A percentile compares a stretch with the other conserved stretches of the same genome.
Evolutionary conservation across 768 basidiomycete species (phyloP).

Genomic region (Pisolithus orientalis): DNA sequence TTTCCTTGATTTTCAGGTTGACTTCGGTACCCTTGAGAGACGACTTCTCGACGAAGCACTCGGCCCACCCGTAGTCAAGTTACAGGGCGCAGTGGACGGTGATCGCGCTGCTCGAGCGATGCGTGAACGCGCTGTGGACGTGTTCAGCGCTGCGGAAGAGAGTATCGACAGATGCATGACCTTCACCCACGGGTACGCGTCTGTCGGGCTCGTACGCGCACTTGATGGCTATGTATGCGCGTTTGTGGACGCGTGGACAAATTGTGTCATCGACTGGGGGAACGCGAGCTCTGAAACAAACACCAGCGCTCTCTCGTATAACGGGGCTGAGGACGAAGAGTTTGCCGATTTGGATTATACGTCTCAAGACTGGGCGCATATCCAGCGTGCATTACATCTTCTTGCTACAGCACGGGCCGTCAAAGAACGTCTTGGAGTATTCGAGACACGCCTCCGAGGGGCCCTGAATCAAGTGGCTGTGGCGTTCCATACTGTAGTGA

Average conservation of each 20-base stretch:
- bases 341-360: slow-evolving; percentile 82
- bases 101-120: slow-evolving; percentile 54
- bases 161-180: slow-evolving; percentile 65
- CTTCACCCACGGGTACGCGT: slow-evolving; percentile 90
- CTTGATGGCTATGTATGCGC: slow-evolving; percentile 64
- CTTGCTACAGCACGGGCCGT: slow-evolving; percentile 75
- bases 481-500: slow-evolving; percentile 50
- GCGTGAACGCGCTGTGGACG: slow-evolving; percentile 67
- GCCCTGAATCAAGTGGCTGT: slow-evolving; percentile 54
- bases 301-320: slow-evolving; percentile 23
- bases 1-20: slow-evolving; percentile 84
- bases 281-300: slow-evolving; percentile 22
- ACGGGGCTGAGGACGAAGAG: slow-evolving; percentile 42
- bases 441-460: slow-evolving; percentile 65
- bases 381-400: slow-evolving; percentile 77
- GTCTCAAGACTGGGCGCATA: slow-evolving; percentile 80
- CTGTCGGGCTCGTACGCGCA: slow-evolving; percentile 63
- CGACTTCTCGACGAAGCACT: slow-evolving; percentile 58
- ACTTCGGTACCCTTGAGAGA: slow-evolving; percentile 76
- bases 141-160: slow-evolving; percentile 75
- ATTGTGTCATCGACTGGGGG: slow-evolving; percentile 39
- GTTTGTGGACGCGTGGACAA: slow-evolving; percentile 64
- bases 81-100: slow-evolving; percentile 19
- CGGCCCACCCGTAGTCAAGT: slow-evolving; percentile 35
- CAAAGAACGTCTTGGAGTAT: slow-evolving; percentile 55